Evolutionary conservation across 1,284 basidiomycete species (phyloP), one percentile per base, ranked within the genome.

Genomic region (Sporisorium sorghi): DNA sequence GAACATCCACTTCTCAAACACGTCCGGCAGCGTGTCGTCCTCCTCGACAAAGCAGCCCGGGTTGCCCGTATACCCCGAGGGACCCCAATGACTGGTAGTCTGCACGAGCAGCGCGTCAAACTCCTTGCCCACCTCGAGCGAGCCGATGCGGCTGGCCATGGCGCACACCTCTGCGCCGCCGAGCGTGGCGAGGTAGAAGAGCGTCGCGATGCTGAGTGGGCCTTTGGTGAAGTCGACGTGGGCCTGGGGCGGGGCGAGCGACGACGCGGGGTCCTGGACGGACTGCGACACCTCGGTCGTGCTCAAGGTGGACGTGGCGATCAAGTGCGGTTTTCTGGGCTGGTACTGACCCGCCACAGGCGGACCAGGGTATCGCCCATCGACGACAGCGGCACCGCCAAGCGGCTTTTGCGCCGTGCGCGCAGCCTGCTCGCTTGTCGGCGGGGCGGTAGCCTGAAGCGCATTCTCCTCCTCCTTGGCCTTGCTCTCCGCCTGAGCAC

Each of bases 151-250:
- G 47, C 89, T 84, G 39, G 89, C 88, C 30, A 97, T 85, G 53
- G 88, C 87, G 81, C 93, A 95, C 0, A 98, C 90, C 33, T 90
- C 87, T 0, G 96, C 96, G 1, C 96, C 96, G 42, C 96, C 95
- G 28, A 92, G 86, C 3, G 95, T 99, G 10, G 96, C 94, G 48
- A 98, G 90, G 86, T 93, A 92, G 72, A 97, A 88, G 48, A 97
- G 87, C 1, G 93, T 90, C 8, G 92, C 86, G 40, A 94, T 87
- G 7, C 90, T 87, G 14, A 97, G 87, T 54, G 91, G 91, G 19
- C 88, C 87, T 73, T 88, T 87, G 3, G 88, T 86, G 81, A 93
- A 92, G 51, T 81, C 79, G 43, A 73, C 51, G 5, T 42, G 59
- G 15, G 51, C 32, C 17, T 58, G 43, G 15, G 53, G 51, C 33